phyloP scores from a whole-genome alignment of 2,329 filamentous ascomycete genomes.

The Alternaria novae-zelandiae region DNA sequence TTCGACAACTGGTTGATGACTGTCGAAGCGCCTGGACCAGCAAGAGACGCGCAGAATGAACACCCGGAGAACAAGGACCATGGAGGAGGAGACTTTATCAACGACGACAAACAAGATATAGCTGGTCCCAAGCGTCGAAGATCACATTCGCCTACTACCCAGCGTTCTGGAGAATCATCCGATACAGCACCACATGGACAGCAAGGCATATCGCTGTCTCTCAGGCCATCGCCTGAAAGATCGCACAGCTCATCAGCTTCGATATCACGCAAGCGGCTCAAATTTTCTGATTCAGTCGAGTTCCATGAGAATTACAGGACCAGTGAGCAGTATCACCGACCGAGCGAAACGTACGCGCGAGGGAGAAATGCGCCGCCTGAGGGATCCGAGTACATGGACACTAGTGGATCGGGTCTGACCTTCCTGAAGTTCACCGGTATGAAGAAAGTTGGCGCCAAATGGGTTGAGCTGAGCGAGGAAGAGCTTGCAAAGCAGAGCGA shows the following conservation, averaged over 20 bases:
- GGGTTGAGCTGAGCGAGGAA: slow-evolving; percentile 29
- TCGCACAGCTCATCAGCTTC: slow-evolving; percentile 10
- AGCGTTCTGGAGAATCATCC: neutral
- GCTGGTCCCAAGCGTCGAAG: slow-evolving; percentile 11
- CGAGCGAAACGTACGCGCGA: slow-evolving; percentile 26
- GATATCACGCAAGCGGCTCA: slow-evolving; percentile 23
- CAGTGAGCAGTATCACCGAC: slow-evolving; percentile 21
- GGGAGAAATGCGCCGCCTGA: slow-evolving; percentile 36
- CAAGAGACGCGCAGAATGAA: neutral
- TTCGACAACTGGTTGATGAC: slow-evolving; percentile 36
- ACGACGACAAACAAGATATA: neutral
- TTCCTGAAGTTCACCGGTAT: slow-evolving; percentile 34
- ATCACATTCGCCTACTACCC: slow-evolving; percentile 10
- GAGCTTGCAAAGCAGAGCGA: slow-evolving; percentile 13
- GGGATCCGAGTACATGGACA: slow-evolving; percentile 35
- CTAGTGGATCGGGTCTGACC: slow-evolving; percentile 27
- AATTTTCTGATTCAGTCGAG: slow-evolving; percentile 25
- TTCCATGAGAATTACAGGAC: slow-evolving; percentile 26
- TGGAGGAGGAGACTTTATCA: neutral
- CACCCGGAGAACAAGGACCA: neutral
- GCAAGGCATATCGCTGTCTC: neutral
- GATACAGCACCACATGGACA: neutral
- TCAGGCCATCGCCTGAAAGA: slow-evolving; percentile 8
- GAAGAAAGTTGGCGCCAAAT: slow-evolving; percentile 28
- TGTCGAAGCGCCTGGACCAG: slow-evolving; percentile 18